Evolutionary conservation across 2,329 filamentous ascomycete genomes (phyloP), one percentile per base, ranked within the genome.

Genomic region (Thielaviopsis ethacetica): DNA sequence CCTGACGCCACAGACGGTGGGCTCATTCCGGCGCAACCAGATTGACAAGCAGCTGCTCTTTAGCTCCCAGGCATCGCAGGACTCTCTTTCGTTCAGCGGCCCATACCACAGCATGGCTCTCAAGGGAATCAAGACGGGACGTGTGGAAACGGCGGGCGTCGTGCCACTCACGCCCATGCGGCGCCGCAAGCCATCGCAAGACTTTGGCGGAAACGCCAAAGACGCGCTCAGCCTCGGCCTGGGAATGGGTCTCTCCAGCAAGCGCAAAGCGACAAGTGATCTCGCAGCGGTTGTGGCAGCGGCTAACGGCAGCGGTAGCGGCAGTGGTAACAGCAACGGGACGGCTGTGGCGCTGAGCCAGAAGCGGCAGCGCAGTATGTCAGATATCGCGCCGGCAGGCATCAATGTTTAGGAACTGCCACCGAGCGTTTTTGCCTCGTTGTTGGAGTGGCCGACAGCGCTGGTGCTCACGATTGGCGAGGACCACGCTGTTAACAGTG

Each of bases 21-120:
- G 86, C 44, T 85, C 87, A 1, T 94, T 93, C 75, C 86, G 86
- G 59, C 81, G 75, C 63, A 84, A 80, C 68, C 82, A 80, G 67
- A 82, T 75, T 74, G 80, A 81, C 67, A 76, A 80, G 66, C 77
- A 81, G 64, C 72, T 82, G 61, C 80, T 82, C 61, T 69, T 78
- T 63, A 81, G 78, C 70, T 79, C 77, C 66, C 77, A 81, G 65
- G 79, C 78, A 22, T 82, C 80, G 44, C 72, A 79, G 60, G 78
- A 85, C 65, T 82, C 83, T 47, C 73, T 86, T 26, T 76, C 80
- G 55, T 81, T 84, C 68, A 77, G 81, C 57, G 50, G 78, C 56
- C 76, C 80, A 6, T 78, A 83, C 69, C 75, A 81, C 67, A 72
- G 79, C 70, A 78, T 81, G 50, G 79, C 80, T 1, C 73, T 85